These are phyloP conservation scores for Dendrobium nobile DNA, from an alignment of 106 monocot genomes.

Conservation along the genomic window DNA sequence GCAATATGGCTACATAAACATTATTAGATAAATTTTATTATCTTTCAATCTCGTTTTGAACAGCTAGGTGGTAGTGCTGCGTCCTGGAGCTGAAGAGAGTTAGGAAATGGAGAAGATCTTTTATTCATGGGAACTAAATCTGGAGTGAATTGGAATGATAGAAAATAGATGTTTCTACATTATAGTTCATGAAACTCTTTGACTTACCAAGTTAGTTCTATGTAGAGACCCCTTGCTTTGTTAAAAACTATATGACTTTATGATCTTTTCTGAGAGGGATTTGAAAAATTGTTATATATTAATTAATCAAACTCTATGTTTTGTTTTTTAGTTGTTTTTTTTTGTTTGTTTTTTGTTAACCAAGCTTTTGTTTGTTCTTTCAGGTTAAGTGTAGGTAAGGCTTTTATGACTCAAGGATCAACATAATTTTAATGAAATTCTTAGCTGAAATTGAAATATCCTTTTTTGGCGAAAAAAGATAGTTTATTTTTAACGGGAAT, in stretches of 20 bases:
- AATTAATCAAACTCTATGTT: neutral
- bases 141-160: neutral
- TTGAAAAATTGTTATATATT: neutral
- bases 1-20: neutral
- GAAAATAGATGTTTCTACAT: neutral
- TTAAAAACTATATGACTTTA: neutral
- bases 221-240: neutral
- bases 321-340: neutral
- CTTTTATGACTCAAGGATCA: no score
- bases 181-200: neutral
- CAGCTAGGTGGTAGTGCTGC: neutral
- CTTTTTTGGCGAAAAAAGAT: no score
- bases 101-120: neutral
- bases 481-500: no score
- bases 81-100: neutral
- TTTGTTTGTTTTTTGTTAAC: no score
- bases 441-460: no score
- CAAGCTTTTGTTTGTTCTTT: no score
- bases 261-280: neutral
- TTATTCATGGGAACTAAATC: neutral
- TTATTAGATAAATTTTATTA: neutral
- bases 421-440: no score
- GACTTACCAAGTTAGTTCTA: no score
- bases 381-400: no score
- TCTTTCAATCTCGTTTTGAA: neutral